Conservation (phyloP, 2,329 filamentous ascomycete genomes). For the Aureobasidium lini region DNA sequence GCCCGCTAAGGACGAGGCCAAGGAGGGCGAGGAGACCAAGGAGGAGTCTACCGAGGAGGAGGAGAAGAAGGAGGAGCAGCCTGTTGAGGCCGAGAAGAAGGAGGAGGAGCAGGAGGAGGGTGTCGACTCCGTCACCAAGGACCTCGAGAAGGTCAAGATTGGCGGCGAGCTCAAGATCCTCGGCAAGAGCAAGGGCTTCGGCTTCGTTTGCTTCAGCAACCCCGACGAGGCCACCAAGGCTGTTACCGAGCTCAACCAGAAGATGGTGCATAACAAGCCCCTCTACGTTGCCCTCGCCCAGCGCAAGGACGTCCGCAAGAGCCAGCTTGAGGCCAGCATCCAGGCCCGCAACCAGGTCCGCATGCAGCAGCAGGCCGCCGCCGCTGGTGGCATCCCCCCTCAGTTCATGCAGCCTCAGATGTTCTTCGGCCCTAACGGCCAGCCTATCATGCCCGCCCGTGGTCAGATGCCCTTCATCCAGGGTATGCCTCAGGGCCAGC, state of each 20-base stretch:
- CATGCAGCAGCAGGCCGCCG: slow-evolving; percentile 93
- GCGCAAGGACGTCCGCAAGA: slow-evolving; percentile 99
- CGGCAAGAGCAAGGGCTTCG: slow-evolving; percentile 99
- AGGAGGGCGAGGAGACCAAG: slow-evolving; percentile 36
- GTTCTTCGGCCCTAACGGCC: slow-evolving; percentile 79
- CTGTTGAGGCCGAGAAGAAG: slow-evolving; percentile 51
- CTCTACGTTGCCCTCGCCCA: slow-evolving; percentile 96
- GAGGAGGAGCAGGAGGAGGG: slow-evolving; percentile 47
- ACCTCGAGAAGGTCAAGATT: slow-evolving; percentile 46
- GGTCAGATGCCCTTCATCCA: slow-evolving; percentile 56
- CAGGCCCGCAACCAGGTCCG: slow-evolving; percentile 97
- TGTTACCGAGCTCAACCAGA: slow-evolving; percentile 99
- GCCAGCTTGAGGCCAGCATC: slow-evolving; percentile 96
- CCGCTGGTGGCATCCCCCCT: slow-evolving; percentile 70
- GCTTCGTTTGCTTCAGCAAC: slow-evolving; percentile 99
- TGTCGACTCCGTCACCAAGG: slow-evolving; percentile 39
- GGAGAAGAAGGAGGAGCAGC: slow-evolving; percentile 40
- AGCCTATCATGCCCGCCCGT: slow-evolving; percentile 55
- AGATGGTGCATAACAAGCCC: slow-evolving; percentile 95
- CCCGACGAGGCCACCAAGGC: slow-evolving; percentile 98
- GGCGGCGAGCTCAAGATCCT: slow-evolving; percentile 58
- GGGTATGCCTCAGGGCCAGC: slow-evolving; percentile 61
- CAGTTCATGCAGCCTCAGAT: slow-evolving; percentile 74
- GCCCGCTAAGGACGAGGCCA: slow-evolving; percentile 24
- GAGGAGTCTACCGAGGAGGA: slow-evolving; percentile 46